A percentile compares a stretch with the other conserved stretches of the same genome.
These are phyloP conservation scores for Tulasnella sp. DNA, from an alignment of 768 basidiomycete genomes.

Conservation along the genomic window DNA sequence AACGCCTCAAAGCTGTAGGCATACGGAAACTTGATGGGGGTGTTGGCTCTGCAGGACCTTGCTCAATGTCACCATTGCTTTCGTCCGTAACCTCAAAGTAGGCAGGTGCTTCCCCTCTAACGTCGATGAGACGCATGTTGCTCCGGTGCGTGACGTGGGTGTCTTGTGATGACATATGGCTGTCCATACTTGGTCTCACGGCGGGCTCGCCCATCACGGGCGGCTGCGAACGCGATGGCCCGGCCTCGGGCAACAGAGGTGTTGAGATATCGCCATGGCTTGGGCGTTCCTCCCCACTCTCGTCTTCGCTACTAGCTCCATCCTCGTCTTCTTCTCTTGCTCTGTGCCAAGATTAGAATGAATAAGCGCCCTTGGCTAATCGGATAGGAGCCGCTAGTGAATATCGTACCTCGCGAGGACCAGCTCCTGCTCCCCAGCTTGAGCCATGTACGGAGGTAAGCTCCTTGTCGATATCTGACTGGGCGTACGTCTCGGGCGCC, in stretches of 20 bases:
- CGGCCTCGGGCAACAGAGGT: constrained; percentile 6
- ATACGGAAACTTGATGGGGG: constrained; percentile 2
- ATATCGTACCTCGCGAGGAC: constrained; percentile 48
- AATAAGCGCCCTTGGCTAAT: background rate
- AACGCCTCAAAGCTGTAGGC: constrained; percentile 9
- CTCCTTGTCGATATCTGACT: constrained; percentile 75
- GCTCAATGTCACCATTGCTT: background rate
- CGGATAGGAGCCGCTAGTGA: background rate
- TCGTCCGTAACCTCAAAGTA: constrained; percentile 50
- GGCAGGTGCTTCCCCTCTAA: constrained; percentile 55
- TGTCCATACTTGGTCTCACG: constrained; percentile 18
- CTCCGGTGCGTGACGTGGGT: constrained; percentile 8
- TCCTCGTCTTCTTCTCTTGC: background rate
- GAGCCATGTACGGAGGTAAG: constrained; percentile 72
- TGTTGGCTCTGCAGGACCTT: background rate
- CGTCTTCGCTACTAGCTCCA: background rate
- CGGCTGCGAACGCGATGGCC: background rate
- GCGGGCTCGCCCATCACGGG: background rate
- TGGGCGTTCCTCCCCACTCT: background rate
- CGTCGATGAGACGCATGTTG: constrained; percentile 28
- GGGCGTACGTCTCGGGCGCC: constrained; percentile 54
- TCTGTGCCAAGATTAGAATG: background rate
- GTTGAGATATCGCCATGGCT: background rate
- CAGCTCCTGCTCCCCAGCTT: constrained; percentile 74
- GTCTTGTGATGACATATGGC: constrained; percentile 10